phyloP scores from a whole-genome alignment of 1,139 yeast species.

The Saccharomycopsis crataegensis region DNA sequence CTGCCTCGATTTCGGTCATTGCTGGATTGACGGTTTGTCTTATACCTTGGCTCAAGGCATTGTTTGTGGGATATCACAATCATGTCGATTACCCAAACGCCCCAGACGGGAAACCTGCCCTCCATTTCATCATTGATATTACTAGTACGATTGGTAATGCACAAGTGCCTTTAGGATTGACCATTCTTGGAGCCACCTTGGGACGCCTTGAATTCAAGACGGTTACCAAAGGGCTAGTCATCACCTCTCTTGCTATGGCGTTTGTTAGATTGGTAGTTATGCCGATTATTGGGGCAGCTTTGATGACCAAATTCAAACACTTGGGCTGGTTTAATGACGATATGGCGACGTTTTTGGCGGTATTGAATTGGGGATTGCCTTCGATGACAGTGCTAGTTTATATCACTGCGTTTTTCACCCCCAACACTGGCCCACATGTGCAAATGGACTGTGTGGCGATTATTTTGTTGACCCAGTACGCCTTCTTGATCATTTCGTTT shows the following conservation, averaged over 20 bases:
- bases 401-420: slow-evolving; percentile 63
- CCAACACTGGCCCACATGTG: slow-evolving; percentile 31
- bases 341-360: slow-evolving; percentile 48
- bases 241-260: slow-evolving; percentile 40
- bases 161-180: slow-evolving; percentile 78
- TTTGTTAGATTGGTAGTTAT: slow-evolving; percentile 42
- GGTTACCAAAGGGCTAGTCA: slow-evolving; percentile 71
- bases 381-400: slow-evolving; percentile 69
- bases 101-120: slow-evolving; percentile 77
- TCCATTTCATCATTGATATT: slow-evolving; percentile 77
- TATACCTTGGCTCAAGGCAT: slow-evolving; percentile 66
- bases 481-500: slow-evolving; percentile 47
- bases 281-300: slow-evolving; percentile 52
- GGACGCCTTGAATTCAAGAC: slow-evolving; percentile 57
- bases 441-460: slow-evolving; percentile 74
- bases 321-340: slow-evolving; percentile 42
- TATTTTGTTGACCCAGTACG: slow-evolving; percentile 54
- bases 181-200: slow-evolving; percentile 79
- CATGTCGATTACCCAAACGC: slow-evolving; percentile 46
- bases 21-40: slow-evolving; percentile 49
- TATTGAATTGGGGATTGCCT: slow-evolving; percentile 61
- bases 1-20: slow-evolving; percentile 50
- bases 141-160: slow-evolving; percentile 76
- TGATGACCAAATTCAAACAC: slow-evolving; percentile 32
- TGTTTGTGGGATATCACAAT: slow-evolving; percentile 43